These are phyloP conservation scores for Colletotrichum shisoi DNA, from an alignment of 2,329 filamentous ascomycete species.

Conservation along the genomic window DNA sequence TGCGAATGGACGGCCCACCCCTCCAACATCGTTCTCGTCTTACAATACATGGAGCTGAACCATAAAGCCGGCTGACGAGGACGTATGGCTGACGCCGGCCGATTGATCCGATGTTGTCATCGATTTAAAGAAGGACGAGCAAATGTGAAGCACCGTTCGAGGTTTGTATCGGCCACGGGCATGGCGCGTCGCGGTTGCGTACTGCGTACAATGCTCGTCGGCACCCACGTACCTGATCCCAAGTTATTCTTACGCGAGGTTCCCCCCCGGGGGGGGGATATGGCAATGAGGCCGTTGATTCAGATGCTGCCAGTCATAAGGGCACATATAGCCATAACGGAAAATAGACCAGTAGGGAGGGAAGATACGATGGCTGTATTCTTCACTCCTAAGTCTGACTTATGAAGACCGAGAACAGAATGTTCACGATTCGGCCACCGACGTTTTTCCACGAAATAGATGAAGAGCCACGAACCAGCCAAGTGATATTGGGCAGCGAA, in stretches of 20 bases:
- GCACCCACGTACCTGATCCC: neutral
- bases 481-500: neutral
- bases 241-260: neutral
- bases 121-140: neutral
- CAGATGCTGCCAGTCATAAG: neutral
- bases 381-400: neutral
- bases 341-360: neutral
- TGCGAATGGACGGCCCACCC: neutral
- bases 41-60: neutral
- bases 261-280: neutral
- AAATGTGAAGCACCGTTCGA: neutral
- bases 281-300: neutral
- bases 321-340: neutral
- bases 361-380: neutral
- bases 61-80: neutral
- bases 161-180: neutral
- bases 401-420: neutral
- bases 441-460: neutral
- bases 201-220: neutral
- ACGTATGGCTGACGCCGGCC: neutral
- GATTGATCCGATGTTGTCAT: constrained; percentile 8
- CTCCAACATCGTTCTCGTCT: neutral
- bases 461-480: neutral
- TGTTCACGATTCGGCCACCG: neutral
- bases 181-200: neutral